Conservation (phyloP, 2,329 filamentous ascomycete species). For the Alternaria sp. region DNA sequence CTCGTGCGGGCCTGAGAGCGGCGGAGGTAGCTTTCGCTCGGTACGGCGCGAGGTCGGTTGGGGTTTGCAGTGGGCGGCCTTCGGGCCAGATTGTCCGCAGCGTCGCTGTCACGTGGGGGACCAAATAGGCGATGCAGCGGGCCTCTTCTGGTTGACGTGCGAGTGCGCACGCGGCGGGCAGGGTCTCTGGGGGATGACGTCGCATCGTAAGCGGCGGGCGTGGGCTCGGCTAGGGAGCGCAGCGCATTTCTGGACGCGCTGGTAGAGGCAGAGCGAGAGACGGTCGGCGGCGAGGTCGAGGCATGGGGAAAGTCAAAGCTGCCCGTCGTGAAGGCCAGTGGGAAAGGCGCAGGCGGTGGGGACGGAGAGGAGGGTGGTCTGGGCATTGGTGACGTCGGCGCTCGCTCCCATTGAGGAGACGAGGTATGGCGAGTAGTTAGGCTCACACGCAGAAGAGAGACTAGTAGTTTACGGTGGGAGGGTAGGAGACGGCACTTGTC, state of each 20-base stretch:
- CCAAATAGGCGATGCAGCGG: conserved; percentile 28
- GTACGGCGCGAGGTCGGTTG: conserved; percentile 42
- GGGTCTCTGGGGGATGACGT: conserved; percentile 12
- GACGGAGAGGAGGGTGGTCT: conserved; percentile 37
- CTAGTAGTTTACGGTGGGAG: not conserved
- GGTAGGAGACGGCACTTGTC: not conserved
- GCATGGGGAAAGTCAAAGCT: conserved; percentile 56
- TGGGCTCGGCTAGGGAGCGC: conserved; percentile 10
- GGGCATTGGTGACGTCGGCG: conserved; percentile 39
- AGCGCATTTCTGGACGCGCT: conserved; percentile 11
- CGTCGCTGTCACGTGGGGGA: conserved; percentile 29
- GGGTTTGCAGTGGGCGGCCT: conserved; percentile 29
- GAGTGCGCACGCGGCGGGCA: conserved; percentile 14
- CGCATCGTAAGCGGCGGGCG: conserved; percentile 14
- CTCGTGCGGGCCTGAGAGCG: conserved; percentile 41
- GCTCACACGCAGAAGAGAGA: not conserved
- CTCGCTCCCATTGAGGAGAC: conserved; percentile 18
- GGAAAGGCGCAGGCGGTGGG: conserved; percentile 34
- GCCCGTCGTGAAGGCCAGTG: conserved; percentile 42
- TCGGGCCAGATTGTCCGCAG: conserved; percentile 13
- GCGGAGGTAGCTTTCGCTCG: conserved; percentile 46
- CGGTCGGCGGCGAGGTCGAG: conserved; percentile 31
- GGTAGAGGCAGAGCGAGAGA: conserved; percentile 7
- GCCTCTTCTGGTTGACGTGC: conserved; percentile 20
- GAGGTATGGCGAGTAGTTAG: not conserved